Conservation (phyloP, 768 basidiomycete species). For the Gloeostereum incarnatum region DNA sequence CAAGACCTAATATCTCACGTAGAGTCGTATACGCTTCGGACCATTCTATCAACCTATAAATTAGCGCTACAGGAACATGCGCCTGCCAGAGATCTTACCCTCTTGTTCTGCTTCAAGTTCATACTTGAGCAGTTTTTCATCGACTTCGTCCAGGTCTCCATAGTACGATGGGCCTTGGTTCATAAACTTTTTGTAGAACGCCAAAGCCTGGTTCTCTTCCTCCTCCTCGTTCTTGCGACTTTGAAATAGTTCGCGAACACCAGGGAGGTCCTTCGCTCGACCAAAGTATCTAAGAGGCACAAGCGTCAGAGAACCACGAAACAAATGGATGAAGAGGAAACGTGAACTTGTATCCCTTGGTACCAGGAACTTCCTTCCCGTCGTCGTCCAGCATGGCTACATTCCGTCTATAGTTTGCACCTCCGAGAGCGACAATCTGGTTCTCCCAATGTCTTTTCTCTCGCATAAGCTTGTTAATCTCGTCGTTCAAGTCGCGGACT, state of each 20-base stretch:
- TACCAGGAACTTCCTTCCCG: conserved; percentile 93
- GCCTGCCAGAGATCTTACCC: conserved; percentile 32
- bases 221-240: conserved; percentile 80
- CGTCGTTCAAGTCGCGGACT: conserved; percentile 92
- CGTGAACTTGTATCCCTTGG: conserved; percentile 98
- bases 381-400: conserved; percentile 93
- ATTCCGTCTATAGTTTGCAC: conserved; percentile 92
- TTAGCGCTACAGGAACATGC: neutral
- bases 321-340: conserved; percentile 13
- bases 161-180: conserved; percentile 85
- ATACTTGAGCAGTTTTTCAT: conserved; percentile 55
- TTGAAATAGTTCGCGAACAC: conserved; percentile 91
- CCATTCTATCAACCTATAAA: conserved; percentile 52
- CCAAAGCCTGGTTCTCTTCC: conserved; percentile 72
- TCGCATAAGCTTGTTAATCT: conserved; percentile 91
- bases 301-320: neutral
- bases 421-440: conserved; percentile 91
- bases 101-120: conserved; percentile 68
- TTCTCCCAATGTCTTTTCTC: conserved; percentile 99
- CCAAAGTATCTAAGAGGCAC: conserved; percentile 74
- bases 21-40: conserved; percentile 49
- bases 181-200: conserved; percentile 81
- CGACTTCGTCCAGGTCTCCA: conserved; percentile 82
- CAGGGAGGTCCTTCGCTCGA: conserved; percentile 91
- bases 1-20: conserved; percentile 41